Evolutionary conservation across 805 yeast species (phyloP), one percentile per base, ranked within the genome.

Genomic region (Grigorovia jiainica): DNA sequence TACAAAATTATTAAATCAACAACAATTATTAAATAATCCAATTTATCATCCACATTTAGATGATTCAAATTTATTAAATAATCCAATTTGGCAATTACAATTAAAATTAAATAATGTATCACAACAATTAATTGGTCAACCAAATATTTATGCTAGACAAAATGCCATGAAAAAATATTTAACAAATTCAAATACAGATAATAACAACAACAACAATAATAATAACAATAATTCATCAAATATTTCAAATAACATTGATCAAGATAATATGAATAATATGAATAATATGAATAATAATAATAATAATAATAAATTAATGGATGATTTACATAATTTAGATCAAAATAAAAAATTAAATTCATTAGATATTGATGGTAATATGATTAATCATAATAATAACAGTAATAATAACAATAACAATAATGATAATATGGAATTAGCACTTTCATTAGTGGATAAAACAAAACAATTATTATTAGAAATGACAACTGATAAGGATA

Each of bases 61-160:
- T 29, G 64, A 61, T 36, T 59, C 60, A 15, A 39, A 54, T 1
- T 43, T 61, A 40, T 39, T 58, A 37, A 58, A 55, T 37, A 58
- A 61, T 36, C 60, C 61, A 9, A 56, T 60, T 35, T 62, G 66
- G 66, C 61, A 62, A 43, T 42, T 62, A 17, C 66, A 62, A 47
- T 44, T 61, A 41, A 62, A 58, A 41, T 45, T 62, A 34, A 61
- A 63, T 1, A 48, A 58, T 9, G 49, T 56, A 2, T 60, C 65
- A 7, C 49, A 57, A 46, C 63, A 58, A 18, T 36, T 36, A 36
- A 13, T 31, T 18, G 65, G 65, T 5, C 64, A 55, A 43, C 61
- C 65, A 9, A 62, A 61, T 40, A 58, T 58, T 7, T 62, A 62
- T 46, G 66, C 66, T 3, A 55, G 65, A 36, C 65, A 62, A 48